Evolutionary conservation across 2,329 filamentous ascomycete species (phyloP).

Genomic region (Diaporthe citriasiana): DNA sequence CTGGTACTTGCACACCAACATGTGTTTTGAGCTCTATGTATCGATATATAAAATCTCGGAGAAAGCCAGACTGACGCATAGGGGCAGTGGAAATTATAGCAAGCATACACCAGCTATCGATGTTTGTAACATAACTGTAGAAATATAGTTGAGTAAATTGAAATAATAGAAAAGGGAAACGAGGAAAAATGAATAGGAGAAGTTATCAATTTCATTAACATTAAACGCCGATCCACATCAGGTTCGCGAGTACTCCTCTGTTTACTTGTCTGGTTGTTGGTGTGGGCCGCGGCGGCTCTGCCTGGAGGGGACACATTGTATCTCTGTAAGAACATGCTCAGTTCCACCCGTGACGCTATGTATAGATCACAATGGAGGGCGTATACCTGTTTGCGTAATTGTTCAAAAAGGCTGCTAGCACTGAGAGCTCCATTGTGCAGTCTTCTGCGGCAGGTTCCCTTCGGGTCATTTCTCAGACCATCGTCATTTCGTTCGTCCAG

Average conservation of each 20-base stretch:
- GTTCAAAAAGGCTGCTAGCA: background rate
- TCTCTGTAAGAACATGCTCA: background rate
- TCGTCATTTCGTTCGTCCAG: conserved; percentile 23
- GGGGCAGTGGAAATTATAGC: background rate
- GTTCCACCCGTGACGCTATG: no score
- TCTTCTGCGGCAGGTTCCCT: background rate
- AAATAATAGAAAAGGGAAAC: accelerated
- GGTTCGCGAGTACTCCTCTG: background rate
- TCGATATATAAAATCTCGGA: conserved; percentile 4
- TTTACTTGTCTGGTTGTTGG: background rate
- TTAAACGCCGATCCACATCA: background rate
- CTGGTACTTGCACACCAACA: background rate
- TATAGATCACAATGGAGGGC: no score
- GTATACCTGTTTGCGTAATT: background rate
- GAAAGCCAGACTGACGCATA: background rate
- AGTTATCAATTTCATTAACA: no score
- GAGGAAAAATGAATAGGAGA: no score
- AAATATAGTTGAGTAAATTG: background rate
- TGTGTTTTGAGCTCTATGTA: conserved; percentile 13
- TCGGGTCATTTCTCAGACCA: conserved; percentile 1
- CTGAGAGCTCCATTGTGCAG: background rate
- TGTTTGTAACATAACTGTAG: background rate
- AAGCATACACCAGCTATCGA: conserved; percentile 11
- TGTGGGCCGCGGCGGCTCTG: background rate
- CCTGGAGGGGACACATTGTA: background rate